Base-by-base conservation (phyloP, 2,329 filamentous ascomycete genomes). In the Trichoderma gracile region DNA sequence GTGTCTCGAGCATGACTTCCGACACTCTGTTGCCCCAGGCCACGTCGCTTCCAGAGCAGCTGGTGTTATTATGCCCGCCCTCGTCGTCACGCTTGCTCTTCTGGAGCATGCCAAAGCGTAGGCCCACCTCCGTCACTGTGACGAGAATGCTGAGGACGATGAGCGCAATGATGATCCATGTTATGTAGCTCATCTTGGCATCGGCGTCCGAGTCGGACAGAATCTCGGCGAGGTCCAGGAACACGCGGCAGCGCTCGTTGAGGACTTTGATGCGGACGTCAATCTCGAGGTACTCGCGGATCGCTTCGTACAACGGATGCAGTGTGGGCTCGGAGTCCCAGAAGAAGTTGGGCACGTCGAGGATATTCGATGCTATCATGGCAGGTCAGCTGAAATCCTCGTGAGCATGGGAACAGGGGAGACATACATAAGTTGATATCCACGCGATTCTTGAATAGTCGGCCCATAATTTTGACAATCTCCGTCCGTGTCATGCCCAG, bases 291-390 rank as follows among this genome's bases (percentile, higher is more conserved):
- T 99, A 99, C 76, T 98, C 95, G 71, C 95, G 91, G 57, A 98
- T 92, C 66, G 93, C 95, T 65, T 87, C 89, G 80, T 99, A 99
- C 30, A 99, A 87, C 0, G 95, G 95, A 75, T 97, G 92, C 0
- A 99, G 84, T 0, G 92, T 97, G 19, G 95, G 95, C 75, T 99
- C 95, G 12, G 91, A 91, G 76, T 98, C 93, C 95, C 95, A 99
- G 83, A 98, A 96, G 83, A 97, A 97, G 75, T 94, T 96, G 66
- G 94, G 94, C 0, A 96, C 92, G 76, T 97, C 93, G 65, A 97
- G 89, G 75, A 97, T 94, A 74, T 98, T 98, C 21, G 91, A 96
- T 66, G 93, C 92, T 68, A 71, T 53, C 42, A 21, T 5, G 30
- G 3, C 27, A 46, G 1, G 59, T 62, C 5, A 62, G 49, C 14